Evolutionary conservation across 495 filamentous ascomycete genomes (phyloP).

Genomic region (Physcia stellaris): DNA sequence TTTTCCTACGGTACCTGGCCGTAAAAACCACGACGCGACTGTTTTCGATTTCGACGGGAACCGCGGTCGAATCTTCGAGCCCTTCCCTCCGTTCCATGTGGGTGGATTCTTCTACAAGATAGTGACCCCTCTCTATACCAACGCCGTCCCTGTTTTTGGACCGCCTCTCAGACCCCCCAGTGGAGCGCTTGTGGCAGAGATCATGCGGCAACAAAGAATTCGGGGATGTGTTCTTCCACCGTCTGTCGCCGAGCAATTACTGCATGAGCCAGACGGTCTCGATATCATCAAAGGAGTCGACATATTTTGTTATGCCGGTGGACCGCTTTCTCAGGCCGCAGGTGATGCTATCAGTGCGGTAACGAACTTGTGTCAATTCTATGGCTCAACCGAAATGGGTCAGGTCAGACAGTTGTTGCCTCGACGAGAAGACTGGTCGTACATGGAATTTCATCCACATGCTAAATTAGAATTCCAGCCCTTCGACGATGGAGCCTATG

Average conservation of each 20-base stretch:
- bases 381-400: constrained; percentile 23
- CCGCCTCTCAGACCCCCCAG: background rate
- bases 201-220: background rate
- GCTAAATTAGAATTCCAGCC: constrained; percentile 22
- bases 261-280: too few species aligned
- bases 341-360: too few species aligned
- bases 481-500: constrained; percentile 26
- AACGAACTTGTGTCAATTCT: too few species aligned
- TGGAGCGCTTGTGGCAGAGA: background rate
- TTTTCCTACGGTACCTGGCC: constrained; percentile 3
- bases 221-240: too few species aligned
- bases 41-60: background rate
- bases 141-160: background rate
- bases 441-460: constrained; percentile 27
- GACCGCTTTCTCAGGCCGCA: too few species aligned
- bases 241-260: too few species aligned
- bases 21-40: too few species aligned
- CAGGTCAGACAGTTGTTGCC: constrained; percentile 15
- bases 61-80: background rate
- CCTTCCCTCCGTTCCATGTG: background rate
- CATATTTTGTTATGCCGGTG: too few species aligned
- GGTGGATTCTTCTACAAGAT: background rate
- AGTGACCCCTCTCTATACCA: background rate
- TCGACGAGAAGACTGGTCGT: constrained; percentile 32
- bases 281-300: too few species aligned